A percentile compares a stretch with the other conserved stretches of the same genome.
phyloP scores from a whole-genome alignment of 2,329 filamentous ascomycete species.

The Penicillium sp. region DNA sequence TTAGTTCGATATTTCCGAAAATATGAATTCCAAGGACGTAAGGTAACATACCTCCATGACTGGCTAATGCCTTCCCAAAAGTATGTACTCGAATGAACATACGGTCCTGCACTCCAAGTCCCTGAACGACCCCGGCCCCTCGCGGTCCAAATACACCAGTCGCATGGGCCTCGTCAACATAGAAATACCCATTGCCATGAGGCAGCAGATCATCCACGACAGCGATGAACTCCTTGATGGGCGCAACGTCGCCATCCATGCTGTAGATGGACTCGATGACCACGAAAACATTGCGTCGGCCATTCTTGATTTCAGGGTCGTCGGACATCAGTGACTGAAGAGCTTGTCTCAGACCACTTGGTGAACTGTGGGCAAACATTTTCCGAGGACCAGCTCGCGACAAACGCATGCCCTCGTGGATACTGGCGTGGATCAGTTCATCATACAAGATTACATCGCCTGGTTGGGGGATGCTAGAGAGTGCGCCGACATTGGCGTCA shows the following conservation, averaged over 20 bases:
- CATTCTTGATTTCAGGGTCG: constrained; percentile 36
- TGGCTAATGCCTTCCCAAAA: constrained; percentile 54
- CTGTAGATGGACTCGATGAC: constrained; percentile 70
- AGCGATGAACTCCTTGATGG: constrained; percentile 58
- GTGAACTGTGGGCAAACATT: constrained; percentile 48
- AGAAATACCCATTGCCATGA: constrained; percentile 52
- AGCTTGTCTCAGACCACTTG: constrained; percentile 1
- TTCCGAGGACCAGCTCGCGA: constrained; percentile 52
- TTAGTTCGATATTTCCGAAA: background rate
- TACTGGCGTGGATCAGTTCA: constrained; percentile 71
- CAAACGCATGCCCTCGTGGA: constrained; percentile 68
- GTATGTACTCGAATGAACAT: constrained; percentile 52
- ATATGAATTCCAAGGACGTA: background rate
- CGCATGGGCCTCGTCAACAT: constrained; percentile 57
- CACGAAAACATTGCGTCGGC: constrained; percentile 59
- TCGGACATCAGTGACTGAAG: background rate
- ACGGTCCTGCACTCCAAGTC: constrained; percentile 49
- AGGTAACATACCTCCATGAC: constrained; percentile 66
- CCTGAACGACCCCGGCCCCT: constrained; percentile 50
- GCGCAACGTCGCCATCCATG: constrained; percentile 75
- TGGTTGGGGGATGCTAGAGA: constrained; percentile 57
- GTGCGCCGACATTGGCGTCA: constrained; percentile 63
- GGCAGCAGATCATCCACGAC: constrained; percentile 57
- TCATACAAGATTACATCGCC: constrained; percentile 67
- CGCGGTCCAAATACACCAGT: constrained; percentile 50